phyloP scores from a whole-genome alignment of 1,284 basidiomycete genomes.

The Acaromyces ingoldii region DNA sequence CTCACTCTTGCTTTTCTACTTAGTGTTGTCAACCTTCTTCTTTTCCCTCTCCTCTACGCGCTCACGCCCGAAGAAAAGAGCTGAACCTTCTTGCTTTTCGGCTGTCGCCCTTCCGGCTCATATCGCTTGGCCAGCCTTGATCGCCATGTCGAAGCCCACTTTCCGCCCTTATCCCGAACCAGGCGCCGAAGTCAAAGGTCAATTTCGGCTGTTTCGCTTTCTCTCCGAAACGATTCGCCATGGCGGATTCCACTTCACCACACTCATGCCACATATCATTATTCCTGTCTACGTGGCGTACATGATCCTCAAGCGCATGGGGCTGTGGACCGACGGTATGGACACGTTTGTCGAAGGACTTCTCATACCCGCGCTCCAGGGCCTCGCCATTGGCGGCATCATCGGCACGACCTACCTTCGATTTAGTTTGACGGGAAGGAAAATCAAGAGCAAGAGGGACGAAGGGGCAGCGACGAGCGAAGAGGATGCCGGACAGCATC shows the following conservation, averaged over 20 bases:
- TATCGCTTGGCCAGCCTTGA: too few relatives aligned
- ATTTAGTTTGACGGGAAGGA: not conserved
- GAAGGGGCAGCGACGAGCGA: not conserved
- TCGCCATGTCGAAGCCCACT: too few relatives aligned
- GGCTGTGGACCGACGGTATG: not conserved
- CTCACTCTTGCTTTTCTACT: too few relatives aligned
- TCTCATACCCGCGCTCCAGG: not conserved
- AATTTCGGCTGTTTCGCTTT: not conserved
- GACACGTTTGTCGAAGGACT: not conserved
- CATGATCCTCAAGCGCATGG: not conserved
- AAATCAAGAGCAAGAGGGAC: not conserved
- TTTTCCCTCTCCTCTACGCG: too few relatives aligned
- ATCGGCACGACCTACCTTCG: not conserved
- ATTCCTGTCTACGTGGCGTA: not conserved
- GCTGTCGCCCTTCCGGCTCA: too few relatives aligned
- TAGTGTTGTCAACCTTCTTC: too few relatives aligned
- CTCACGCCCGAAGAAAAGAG: too few relatives aligned
- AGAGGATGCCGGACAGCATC: slow-evolving; percentile 3
- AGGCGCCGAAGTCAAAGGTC: not conserved
- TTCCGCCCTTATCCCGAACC: slow-evolving; percentile 5
- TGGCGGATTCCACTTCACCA: slow-evolving; percentile 1
- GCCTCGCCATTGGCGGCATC: not conserved
- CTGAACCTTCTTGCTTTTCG: too few relatives aligned
- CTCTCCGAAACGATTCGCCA: not conserved
- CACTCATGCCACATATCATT: slow-evolving; percentile 2